Percentiles rank a stretch among this genome's conserved stretches.
phyloP scores from a whole-genome alignment of 148 eudicot genomes.

The Salicornia ramosissima region DNA sequence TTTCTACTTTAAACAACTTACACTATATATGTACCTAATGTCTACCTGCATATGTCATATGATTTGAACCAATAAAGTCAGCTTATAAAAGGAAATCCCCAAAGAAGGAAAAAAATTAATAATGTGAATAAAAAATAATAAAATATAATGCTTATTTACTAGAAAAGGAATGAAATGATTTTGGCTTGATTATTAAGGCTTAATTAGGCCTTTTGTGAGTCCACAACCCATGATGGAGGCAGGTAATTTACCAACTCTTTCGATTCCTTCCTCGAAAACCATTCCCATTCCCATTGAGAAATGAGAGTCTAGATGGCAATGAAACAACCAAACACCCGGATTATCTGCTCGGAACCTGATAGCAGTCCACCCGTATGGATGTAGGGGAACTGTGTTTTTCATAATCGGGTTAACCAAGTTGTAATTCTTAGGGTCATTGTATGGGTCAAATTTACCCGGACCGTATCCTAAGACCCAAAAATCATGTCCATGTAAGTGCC shows the following conservation, averaged over 20 bases:
- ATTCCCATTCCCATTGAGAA: constrained; percentile 80
- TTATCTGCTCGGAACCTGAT: constrained; percentile 68
- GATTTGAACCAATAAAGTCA: no score
- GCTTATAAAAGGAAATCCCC: background rate
- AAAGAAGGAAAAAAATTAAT: background rate
- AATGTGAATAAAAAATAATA: background rate
- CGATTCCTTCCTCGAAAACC: constrained; percentile 74
- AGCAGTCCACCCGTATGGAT: constrained; percentile 89
- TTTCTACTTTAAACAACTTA: no score
- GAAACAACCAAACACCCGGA: constrained; percentile 91
- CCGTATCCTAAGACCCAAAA: constrained; percentile 96
- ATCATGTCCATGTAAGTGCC: constrained; percentile 93
- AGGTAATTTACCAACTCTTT: constrained; percentile 53
- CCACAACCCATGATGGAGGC: constrained; percentile 74
- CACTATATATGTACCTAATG: no score
- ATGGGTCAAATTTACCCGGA: constrained; percentile 48
- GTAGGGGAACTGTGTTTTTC: constrained; percentile 70
- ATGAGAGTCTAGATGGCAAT: constrained; percentile 85
- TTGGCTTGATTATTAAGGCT: no score
- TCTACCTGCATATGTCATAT: no score
- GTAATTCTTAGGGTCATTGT: constrained; percentile 40
- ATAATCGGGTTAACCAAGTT: constrained; percentile 60
- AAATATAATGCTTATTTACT: background rate
- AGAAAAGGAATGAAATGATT: no score
- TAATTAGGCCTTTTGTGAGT: constrained; percentile 33